Evolutionary conservation across 306 rosid species (phyloP), one percentile per base, ranked within the genome.

Genomic region (Luffa acutangula): DNA sequence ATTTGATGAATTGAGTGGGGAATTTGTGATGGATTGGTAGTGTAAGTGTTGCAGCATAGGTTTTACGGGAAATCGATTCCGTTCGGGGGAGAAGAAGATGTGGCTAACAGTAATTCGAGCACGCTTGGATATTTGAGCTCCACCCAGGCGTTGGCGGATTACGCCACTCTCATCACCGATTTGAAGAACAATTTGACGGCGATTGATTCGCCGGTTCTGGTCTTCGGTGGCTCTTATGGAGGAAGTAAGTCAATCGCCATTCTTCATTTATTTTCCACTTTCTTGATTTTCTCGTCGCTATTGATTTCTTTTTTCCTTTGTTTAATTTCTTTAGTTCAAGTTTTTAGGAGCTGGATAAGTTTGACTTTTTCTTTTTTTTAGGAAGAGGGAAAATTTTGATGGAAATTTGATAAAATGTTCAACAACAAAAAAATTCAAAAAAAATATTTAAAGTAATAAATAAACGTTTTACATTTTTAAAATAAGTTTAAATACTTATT

Each of bases 141-240:
- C 1, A 84, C 96, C 0, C 97, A 94, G 67, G 97, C 97, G 1
- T 64, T 94, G 59, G 98, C 97, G 56, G 98, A 94, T 85, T 94
- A 94, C 73, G 97, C 97, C 0, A 82, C 90, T 64, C 88, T 94
- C 70, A 89, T 94, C 2, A 36, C 82, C 66, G 92, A 91, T 81
- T 76, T 94, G 43, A 90, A 94, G 88, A 85, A 82, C 34, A 94
- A 91, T 77, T 82, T 89, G 57, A 73, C 91, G 58, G 93, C 93
- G 21, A 46, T 41, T 8, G 86, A 94, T 6, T 90, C 93, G n/a
- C 94, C 98, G 25, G 96, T 92, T 60, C 91, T 92, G 31, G 94
- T 90, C 2, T 90, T 94, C 25, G 98, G 96, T 67, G 98, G 98
- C 67, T 94, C 98, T 81, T 94, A 94, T 18, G 97, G 98, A 75